phyloP scores from a whole-genome alignment of 202 grass and related monocot species.

The Saccharum hybrid region DNA sequence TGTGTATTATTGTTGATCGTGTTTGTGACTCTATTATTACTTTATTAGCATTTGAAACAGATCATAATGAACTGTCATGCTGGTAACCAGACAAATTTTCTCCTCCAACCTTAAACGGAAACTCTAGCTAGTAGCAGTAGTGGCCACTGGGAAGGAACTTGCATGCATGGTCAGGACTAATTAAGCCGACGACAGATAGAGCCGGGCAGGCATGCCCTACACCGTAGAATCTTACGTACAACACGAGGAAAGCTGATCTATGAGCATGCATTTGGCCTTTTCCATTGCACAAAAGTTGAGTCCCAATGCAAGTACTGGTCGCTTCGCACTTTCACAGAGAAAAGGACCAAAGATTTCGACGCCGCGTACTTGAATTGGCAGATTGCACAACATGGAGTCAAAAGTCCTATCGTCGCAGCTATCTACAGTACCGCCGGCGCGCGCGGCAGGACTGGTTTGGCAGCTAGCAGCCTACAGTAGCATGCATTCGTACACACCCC shows the following conservation, averaged over 20 bases:
- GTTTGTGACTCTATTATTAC: neutral
- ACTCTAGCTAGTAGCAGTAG: no score
- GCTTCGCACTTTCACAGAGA: neutral
- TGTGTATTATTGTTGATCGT: no score
- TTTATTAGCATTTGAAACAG: neutral
- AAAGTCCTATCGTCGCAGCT: neutral
- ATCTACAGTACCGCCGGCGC: no score
- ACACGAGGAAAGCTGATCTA: neutral
- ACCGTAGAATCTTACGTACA: neutral
- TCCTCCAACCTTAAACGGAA: neutral
- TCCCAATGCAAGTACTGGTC: neutral
- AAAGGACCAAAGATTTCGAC: neutral
- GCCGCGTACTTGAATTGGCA: neutral
- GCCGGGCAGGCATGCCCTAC: neutral
- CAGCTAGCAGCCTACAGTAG: neutral
- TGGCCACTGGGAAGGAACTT: neutral
- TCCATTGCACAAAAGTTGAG: neutral
- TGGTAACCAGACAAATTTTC: neutral
- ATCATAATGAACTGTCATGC: no score
- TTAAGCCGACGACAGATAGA: neutral
- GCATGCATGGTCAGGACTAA: neutral
- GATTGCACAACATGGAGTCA: neutral
- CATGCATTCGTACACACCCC: constrained; percentile 6
- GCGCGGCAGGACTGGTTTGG: neutral
- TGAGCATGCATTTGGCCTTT: neutral